Evolutionary conservation across 139 green algal species (phyloP).

Genomic region (Eudorina sp.): DNA sequence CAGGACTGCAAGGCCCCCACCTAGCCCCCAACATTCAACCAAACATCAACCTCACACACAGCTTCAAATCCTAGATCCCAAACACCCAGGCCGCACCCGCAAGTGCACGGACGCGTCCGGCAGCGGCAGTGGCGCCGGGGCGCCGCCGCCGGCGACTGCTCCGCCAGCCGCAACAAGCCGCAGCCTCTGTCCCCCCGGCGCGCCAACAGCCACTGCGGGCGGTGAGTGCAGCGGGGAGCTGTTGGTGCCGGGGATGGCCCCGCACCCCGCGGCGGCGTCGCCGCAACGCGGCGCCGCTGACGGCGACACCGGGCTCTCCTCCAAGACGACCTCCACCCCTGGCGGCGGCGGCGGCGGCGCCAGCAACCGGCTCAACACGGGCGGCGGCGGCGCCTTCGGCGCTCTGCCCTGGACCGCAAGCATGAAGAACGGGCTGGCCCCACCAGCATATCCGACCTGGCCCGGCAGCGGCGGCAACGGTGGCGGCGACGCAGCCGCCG

Average conservation of each 20-base stretch:
- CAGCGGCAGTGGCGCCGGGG: conserved; percentile 19
- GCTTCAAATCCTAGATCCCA: no score
- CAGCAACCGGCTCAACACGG: not conserved
- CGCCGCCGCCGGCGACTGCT: not conserved
- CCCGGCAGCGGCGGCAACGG: not conserved
- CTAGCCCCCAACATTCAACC: no score
- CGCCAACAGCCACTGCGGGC: not conserved
- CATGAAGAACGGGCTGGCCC: conserved; percentile 14
- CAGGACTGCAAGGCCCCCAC: no score
- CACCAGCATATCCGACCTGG: not conserved
- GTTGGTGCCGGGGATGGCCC: not conserved
- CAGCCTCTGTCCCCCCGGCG: not conserved
- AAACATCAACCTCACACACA: no score
- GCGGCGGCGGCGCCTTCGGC: not conserved
- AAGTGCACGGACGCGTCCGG: conserved; percentile 26
- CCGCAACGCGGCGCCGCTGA: not conserved
- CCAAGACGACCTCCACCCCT: not conserved
- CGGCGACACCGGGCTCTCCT: not conserved
- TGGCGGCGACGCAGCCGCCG: not conserved
- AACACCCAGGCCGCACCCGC: not conserved
- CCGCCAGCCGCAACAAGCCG: not conserved
- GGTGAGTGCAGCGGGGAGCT: not conserved
- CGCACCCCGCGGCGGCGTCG: no score
- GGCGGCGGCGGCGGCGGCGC: not conserved
- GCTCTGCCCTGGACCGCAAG: conserved; percentile 4